A percentile compares a stretch with the other conserved stretches of the same genome.
Evolutionary conservation across 2,329 filamentous ascomycete species (phyloP).

Genomic region (Emericellopsis atlantica): DNA sequence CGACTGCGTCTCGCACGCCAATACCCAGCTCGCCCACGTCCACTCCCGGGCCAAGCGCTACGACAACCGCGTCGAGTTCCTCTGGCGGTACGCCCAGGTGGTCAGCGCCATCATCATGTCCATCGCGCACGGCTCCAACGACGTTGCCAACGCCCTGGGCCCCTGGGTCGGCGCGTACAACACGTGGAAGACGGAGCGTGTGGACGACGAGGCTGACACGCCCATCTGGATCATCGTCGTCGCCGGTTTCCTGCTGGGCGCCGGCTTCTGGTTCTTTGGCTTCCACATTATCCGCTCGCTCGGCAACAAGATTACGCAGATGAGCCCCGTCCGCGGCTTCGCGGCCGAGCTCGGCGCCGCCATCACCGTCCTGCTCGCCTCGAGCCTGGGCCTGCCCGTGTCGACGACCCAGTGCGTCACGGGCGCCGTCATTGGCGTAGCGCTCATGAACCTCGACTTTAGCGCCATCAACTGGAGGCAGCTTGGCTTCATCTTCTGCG

Average conservation of each 20-base stretch:
- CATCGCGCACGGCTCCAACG: slow-evolving; percentile 67
- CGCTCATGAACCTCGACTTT: slow-evolving; percentile 60
- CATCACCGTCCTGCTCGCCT: slow-evolving; percentile 65
- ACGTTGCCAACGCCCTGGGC: slow-evolving; percentile 60
- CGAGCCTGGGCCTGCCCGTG: slow-evolving; percentile 62
- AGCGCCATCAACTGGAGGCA: slow-evolving; percentile 69
- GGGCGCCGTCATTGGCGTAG: slow-evolving; percentile 65
- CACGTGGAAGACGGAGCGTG: slow-evolving; percentile 39
- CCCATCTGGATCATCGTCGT: slow-evolving; percentile 48
- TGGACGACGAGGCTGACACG: slow-evolving; percentile 37
- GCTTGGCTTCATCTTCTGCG: slow-evolving; percentile 52
- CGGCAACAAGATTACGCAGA: slow-evolving; percentile 68
- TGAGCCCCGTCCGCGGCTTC: slow-evolving; percentile 41
- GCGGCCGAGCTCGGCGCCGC: slow-evolving; percentile 75
- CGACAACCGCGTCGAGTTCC: slow-evolving; percentile 57
- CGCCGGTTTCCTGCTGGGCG: slow-evolving; percentile 34
- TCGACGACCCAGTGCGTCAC: slow-evolving; percentile 74
- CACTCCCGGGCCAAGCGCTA: slow-evolving; percentile 52
- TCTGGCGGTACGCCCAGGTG: slow-evolving; percentile 55
- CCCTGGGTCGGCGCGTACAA: slow-evolving; percentile 60
- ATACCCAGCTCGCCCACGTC: slow-evolving; percentile 22
- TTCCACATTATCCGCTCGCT: slow-evolving; percentile 54
- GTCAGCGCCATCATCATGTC: slow-evolving; percentile 60
- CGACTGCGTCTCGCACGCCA: slow-evolving; percentile 12
- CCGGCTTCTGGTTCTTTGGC: slow-evolving; percentile 47